A percentile compares a stretch with the other conserved stretches of the same genome.
phyloP scores from a whole-genome alignment of 2,329 filamentous ascomycete species.

The Lachnellula subtilissima region DNA sequence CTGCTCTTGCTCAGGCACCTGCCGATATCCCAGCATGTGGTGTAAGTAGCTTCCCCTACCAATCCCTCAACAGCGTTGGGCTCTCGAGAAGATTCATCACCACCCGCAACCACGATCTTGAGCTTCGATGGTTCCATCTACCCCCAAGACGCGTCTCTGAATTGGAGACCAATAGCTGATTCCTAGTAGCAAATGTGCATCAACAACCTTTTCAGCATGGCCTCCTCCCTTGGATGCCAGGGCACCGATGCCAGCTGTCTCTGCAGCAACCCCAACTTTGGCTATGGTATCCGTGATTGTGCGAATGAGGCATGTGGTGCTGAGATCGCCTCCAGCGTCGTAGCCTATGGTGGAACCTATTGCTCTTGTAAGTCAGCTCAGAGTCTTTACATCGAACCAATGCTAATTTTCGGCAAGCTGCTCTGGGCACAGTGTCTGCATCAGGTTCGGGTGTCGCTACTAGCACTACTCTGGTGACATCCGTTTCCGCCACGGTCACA shows the following conservation, averaged over 20 bases:
- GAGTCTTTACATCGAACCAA: neutral
- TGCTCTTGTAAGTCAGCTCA: conserved; percentile 22
- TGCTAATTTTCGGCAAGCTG: neutral
- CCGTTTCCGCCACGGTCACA: conserved; percentile 2
- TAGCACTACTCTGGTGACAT: conserved; percentile 2
- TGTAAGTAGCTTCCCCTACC: conserved; percentile 25
- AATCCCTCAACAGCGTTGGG: neutral
- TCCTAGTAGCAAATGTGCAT: conserved; percentile 35
- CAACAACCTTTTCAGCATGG: conserved; percentile 41
- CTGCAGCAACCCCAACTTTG: conserved; percentile 40
- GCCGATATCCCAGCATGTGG: conserved; percentile 27
- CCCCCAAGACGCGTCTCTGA: no score
- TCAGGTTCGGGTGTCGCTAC: conserved; percentile 7
- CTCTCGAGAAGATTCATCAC: neutral
- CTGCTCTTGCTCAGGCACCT: conserved; percentile 23
- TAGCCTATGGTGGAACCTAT: conserved; percentile 27
- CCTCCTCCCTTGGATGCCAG: conserved; percentile 37
- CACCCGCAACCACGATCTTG: neutral
- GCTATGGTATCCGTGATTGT: conserved; percentile 45
- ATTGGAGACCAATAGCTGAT: conserved; percentile 14
- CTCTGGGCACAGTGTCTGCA: neutral
- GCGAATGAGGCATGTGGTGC: conserved; percentile 38
- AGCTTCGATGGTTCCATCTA: neutral
- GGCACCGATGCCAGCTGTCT: conserved; percentile 36
- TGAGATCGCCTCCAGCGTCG: conserved; percentile 24